Conservation (phyloP, 148 eudicot genomes). For the Nepenthes mirabilis region DNA sequence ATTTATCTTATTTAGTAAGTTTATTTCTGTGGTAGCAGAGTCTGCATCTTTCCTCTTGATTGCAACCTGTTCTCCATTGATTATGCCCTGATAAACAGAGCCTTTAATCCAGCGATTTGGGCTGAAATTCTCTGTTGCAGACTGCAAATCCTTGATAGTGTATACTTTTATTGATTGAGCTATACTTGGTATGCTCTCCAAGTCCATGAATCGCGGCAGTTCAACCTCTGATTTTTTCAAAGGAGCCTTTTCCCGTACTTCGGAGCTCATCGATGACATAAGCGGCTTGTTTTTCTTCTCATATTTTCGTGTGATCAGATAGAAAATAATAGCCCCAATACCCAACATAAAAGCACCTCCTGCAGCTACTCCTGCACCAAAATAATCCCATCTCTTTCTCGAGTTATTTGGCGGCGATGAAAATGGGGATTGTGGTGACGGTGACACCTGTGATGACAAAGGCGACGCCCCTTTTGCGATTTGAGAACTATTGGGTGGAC, state of each 20-base stretch:
- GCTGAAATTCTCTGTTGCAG: constrained; percentile 49
- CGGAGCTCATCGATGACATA: constrained; percentile 8
- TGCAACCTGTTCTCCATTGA: constrained; percentile 37
- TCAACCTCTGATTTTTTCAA: constrained; percentile 8
- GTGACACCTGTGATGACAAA: constrained; percentile 19
- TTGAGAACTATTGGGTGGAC: constrained; percentile 39
- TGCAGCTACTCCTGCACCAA: constrained; percentile 29
- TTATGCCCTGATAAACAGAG: constrained; percentile 46
- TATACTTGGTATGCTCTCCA: constrained; percentile 19
- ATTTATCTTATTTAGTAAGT: constrained; percentile 45
- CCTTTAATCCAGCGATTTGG: constrained; percentile 28
- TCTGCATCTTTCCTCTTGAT: constrained; percentile 45
- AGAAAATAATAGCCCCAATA: constrained; percentile 9
- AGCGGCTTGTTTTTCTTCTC: constrained; percentile 9
- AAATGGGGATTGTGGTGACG: constrained; percentile 14
- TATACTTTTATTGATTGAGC: constrained; percentile 39
- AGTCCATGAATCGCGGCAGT: constrained; percentile 14
- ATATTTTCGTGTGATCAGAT: constrained; percentile 2
- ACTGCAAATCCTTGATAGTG: constrained; percentile 41
- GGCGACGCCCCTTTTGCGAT: constrained; percentile 1
- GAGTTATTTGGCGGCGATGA: constrained; percentile 7
- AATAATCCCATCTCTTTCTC: constrained; percentile 21
- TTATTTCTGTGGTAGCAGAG: constrained; percentile 34
- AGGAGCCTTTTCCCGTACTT: constrained; percentile 16
- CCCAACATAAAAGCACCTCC: constrained; percentile 23